Conservation (phyloP, 2,329 filamentous ascomycete species). For the Cryphonectria naterciae region DNA sequence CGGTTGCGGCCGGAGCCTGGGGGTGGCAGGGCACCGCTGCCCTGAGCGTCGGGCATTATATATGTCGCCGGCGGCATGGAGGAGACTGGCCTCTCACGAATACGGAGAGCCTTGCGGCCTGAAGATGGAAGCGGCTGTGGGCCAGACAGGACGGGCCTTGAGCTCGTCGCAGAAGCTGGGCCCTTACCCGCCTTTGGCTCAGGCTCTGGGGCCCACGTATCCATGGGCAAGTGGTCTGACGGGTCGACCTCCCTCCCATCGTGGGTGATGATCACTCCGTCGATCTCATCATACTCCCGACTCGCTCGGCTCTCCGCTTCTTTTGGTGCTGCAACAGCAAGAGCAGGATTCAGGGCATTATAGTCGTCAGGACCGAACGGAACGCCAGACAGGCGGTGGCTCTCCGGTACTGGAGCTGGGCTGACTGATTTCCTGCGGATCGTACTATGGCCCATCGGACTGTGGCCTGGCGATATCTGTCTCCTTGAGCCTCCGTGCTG, state of each 20-base stretch:
- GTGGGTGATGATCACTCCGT: conserved; percentile 74
- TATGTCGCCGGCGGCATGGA: conserved; percentile 37
- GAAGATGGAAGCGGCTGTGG: conserved; percentile 56
- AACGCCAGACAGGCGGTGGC: conserved; percentile 60
- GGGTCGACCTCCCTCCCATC: conserved; percentile 80
- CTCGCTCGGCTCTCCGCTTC: conserved; percentile 35
- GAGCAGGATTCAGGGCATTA: conserved; percentile 68
- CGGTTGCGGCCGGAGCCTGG: conserved; percentile 56
- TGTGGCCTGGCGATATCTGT: conserved; percentile 44
- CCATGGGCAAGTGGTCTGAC: conserved; percentile 77
- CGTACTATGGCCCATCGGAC: conserved; percentile 50
- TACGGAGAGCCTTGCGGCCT: conserved; percentile 56
- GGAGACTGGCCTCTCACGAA: conserved; percentile 54
- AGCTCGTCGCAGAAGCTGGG: conserved; percentile 37
- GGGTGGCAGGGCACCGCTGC: conserved; percentile 37
- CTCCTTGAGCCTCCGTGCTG: conserved; percentile 45
- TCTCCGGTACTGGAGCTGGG: conserved; percentile 60
- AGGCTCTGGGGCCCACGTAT: conserved; percentile 78
- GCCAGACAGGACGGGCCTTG: conserved; percentile 54
- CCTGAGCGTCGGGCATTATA: conserved; percentile 35
- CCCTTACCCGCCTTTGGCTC: conserved; percentile 58
- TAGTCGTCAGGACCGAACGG: conserved; percentile 80
- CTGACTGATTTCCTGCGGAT: conserved; percentile 71
- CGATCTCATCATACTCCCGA: conserved; percentile 54
- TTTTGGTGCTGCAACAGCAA: conserved; percentile 42